These are phyloP conservation scores for Lentinula guzmanii DNA, from an alignment of 768 basidiomycete species.

Conservation along the genomic window DNA sequence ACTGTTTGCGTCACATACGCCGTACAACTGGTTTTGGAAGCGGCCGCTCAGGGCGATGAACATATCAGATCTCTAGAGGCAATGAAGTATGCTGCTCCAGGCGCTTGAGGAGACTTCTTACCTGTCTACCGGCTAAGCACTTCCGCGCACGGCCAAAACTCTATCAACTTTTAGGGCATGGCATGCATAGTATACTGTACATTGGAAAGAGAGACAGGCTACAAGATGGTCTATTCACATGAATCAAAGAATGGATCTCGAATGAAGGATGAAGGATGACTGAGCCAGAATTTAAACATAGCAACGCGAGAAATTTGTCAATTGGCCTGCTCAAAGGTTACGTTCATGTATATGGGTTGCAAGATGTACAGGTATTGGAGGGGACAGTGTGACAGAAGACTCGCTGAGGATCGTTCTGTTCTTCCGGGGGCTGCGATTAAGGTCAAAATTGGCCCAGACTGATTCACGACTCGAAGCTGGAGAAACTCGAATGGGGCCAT, in stretches of 20 bases:
- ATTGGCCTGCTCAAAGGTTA: too few relatives aligned
- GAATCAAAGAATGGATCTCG: too few relatives aligned
- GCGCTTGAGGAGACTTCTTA: slow-evolving; percentile 31
- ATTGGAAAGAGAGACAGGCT: background rate
- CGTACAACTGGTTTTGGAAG: slow-evolving; percentile 37
- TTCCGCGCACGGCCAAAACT: background rate
- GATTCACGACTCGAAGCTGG: background rate
- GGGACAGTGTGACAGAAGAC: background rate
- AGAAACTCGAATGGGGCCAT: background rate
- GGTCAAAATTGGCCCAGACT: background rate
- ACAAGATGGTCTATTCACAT: background rate
- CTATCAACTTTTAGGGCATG: too few relatives aligned
- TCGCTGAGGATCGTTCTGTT: too few relatives aligned
- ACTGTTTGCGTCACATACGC: slow-evolving; percentile 36
- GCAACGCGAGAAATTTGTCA: too few relatives aligned
- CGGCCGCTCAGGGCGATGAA: slow-evolving; percentile 38
- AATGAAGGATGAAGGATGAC: too few relatives aligned
- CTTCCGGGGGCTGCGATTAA: background rate
- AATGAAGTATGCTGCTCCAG: slow-evolving; percentile 48
- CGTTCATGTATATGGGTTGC: background rate
- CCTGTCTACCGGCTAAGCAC: too few relatives aligned
- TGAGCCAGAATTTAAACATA: too few relatives aligned
- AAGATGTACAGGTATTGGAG: background rate
- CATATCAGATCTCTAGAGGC: slow-evolving; percentile 45
- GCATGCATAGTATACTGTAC: background rate